Evolutionary conservation across 352 stramenopile genomes (phyloP).

Genomic region (Blastocystis sp.): DNA sequence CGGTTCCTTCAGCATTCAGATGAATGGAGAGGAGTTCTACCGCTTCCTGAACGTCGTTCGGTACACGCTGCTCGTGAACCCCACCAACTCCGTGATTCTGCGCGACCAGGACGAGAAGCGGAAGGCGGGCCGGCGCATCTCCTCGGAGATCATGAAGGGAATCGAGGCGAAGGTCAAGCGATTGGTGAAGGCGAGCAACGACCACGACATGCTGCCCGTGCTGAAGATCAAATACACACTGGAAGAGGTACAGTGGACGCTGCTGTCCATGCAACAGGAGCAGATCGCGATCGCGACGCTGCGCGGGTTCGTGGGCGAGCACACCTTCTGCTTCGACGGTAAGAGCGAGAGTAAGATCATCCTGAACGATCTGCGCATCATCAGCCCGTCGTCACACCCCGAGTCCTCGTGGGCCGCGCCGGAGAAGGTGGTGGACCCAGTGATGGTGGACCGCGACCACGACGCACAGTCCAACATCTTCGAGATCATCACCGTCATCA

Average conservation of each 20-base stretch:
- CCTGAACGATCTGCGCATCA: conserved; percentile 56
- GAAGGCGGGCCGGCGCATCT: neutral
- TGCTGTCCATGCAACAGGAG: conserved; percentile 16
- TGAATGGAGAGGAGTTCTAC: conserved; percentile 68
- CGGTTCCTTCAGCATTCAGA: conserved; percentile 21
- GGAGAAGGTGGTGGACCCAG: conserved; percentile 33
- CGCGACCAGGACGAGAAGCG: neutral
- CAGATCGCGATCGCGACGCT: conserved; percentile 64
- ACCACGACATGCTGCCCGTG: conserved; percentile 36
- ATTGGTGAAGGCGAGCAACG: neutral
- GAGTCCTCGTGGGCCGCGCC: conserved; percentile 18
- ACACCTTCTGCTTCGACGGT: conserved; percentile 66
- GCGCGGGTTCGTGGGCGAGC: conserved; percentile 45
- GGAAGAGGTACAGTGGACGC: conserved; percentile 61
- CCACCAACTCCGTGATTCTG: conserved; percentile 16
- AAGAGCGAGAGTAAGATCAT: conserved; percentile 66
- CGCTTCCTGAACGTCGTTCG: conserved; percentile 59
- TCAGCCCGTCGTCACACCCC: neutral
- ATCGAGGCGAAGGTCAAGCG: conserved; percentile 33
- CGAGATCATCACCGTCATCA: conserved; percentile 44
- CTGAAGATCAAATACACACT: conserved; percentile 62
- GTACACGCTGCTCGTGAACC: conserved; percentile 57
- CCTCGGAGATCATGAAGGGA: conserved; percentile 20
- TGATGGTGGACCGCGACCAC: conserved; percentile 50
- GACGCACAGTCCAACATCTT: conserved; percentile 61